Evolutionary conservation across 2,329 filamentous ascomycete genomes (phyloP), one percentile per base, ranked within the genome.

Genomic region (Fusarium dimerum): DNA sequence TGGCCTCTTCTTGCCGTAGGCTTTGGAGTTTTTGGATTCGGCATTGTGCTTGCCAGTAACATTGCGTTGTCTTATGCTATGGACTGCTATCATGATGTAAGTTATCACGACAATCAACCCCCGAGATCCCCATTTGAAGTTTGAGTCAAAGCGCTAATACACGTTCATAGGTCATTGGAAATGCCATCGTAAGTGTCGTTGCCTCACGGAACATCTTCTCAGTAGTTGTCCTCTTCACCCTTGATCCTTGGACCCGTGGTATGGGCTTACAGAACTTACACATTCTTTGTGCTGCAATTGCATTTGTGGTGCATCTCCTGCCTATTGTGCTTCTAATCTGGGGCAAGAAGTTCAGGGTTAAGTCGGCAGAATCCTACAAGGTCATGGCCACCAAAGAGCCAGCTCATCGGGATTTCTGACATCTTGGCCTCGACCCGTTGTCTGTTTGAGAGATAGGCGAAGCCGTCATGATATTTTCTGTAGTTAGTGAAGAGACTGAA

Each of bases 261-360:
- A 61, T 61, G 59, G 57, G 59, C 0, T 48, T 60, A 0, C 60
- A 61, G 3, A 41, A 61, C 2, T 58, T 61, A 57, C 60, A 50
- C 12, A 50, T 60, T 3, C 40, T 61, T 2, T 1, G 60, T 9
- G 52, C 43, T 0, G 56, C 48, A n/a, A 50, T 60, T 16, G 51
- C 55, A 20, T 36, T 46, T 6, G 55, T 29, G 1, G 26, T 60
- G 8, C 52, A 57, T 29, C 39, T 61, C 3, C 58, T 57, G 1
- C 60, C 52, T 6, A 10, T 61, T 0, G 57, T 55, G 0, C 36
- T 60, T 43, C 39, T 58, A 0, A 46, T 61, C 9, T 61, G 59
- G 59, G 59, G 59, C 10, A 57, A 57, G 1, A 40, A 16, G 5
- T 57, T 52, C 26, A 45, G 59, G 7, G 43, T 48, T 29, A 32